Base-by-base conservation (phyloP, 2,329 filamentous ascomycete genomes). In the Verticillium albo-atrum region DNA sequence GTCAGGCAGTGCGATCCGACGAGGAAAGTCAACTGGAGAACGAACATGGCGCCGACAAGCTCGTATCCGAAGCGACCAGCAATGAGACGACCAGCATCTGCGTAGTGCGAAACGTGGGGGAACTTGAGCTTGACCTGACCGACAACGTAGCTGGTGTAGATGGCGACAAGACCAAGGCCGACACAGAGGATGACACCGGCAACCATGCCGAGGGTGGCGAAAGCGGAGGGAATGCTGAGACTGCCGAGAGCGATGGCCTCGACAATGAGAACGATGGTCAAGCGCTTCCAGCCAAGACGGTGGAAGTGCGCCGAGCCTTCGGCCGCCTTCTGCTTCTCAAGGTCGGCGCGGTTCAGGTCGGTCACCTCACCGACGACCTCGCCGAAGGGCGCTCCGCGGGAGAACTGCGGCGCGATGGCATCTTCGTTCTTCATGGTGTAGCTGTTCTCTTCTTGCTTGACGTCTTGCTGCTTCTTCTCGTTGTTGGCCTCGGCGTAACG, bases 1-100 rank as follows among this genome's bases (percentile, higher is more conserved):
- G 87, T 89, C 62, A 91, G 75, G 56, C 89, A 78, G 72, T 92
- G 89, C n/a, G 87, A 89, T 34, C 83, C 86, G 72, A 89, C 86
- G 65, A 89, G 82, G 73, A 91, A 89, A 58, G 88, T 74, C 42
- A 91, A 76, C 71, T 90, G 85, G 20, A 90, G 72, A 10, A 82
- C 75, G 65, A 89, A 87, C 63, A 82, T 86, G 63, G 77, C 72
- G 26, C 86, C 86, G 52, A 89, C 75, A 32, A 91, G 64, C 69
- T 89, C 85, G 62, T 85, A 82, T 1, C 86, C 87, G 42, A 83
- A 75, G 20, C 73, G 75, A 9, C 89, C 89, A 60, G 79, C 77
- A 55, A 91, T 75, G 54, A 90, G 76, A 52, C 81, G 76, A 2
- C 86, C 88, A 15, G 86, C 88, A 66, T 91, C 89, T 25, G 87